Percentiles rank a stretch among this genome's conserved stretches.
phyloP scores from a whole-genome alignment of 2,329 filamentous ascomycete genomes.

The Sporothrix inflata region DNA sequence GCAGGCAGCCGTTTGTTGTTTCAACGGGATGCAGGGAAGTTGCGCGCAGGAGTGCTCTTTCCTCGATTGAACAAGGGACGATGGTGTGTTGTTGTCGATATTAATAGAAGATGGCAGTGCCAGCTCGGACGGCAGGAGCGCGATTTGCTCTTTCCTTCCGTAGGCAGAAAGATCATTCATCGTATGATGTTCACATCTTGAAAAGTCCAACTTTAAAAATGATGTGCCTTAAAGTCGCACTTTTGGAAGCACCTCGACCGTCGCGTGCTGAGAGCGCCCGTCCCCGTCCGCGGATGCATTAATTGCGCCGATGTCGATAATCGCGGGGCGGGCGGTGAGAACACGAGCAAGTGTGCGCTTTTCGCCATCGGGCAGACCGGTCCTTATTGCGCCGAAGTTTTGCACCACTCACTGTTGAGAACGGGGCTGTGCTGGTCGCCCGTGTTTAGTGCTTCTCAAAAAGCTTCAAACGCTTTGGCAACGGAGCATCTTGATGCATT shows the following conservation, averaged over 20 bases:
- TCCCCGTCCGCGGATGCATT: constrained; percentile 8
- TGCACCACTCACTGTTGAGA: neutral
- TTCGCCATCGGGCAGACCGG: neutral
- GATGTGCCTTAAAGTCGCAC: neutral
- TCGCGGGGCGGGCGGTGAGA: neutral
- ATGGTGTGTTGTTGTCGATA: neutral
- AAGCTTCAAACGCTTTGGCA: neutral
- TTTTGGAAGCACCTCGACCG: too few relatives aligned
- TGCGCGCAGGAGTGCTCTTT: neutral
- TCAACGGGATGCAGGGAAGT: neutral
- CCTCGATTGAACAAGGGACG: neutral
- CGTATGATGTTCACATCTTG: neutral
- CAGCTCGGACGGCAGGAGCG: neutral
- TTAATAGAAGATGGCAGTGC: neutral
- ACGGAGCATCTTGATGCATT: neutral
- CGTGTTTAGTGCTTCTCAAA: neutral
- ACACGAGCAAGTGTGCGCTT: neutral
- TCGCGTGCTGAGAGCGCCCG: neutral
- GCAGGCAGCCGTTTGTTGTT: neutral
- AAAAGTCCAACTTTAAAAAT: neutral
- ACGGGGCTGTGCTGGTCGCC: neutral
- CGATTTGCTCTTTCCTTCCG: neutral
- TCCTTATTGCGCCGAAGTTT: neutral
- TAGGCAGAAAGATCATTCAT: neutral
- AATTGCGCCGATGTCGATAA: neutral